phyloP scores from a whole-genome alignment of 257 asterid species.

The Solanum commersonii region DNA sequence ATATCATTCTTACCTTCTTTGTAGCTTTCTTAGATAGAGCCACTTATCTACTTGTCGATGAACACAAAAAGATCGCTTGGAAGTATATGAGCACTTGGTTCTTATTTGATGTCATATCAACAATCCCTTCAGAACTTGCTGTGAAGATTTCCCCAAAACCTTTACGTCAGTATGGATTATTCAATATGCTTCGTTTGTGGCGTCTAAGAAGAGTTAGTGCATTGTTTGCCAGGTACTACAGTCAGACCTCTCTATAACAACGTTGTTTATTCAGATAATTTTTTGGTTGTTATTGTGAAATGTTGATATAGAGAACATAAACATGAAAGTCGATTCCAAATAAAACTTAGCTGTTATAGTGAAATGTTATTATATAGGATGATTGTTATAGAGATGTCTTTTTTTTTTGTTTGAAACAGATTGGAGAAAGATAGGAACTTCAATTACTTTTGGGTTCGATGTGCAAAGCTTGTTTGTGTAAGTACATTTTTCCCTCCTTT shows the following conservation, averaged over 20 bases:
- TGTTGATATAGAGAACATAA: not conserved
- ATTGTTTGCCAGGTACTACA: constrained; percentile 54
- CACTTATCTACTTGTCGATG: constrained; percentile 62
- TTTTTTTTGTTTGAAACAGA: constrained; percentile 24
- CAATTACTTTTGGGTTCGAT: constrained; percentile 89
- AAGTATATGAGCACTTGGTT: constrained; percentile 54
- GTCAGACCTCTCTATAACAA: not conserved
- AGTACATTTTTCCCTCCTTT: constrained; percentile 15
- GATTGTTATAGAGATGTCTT: not conserved
- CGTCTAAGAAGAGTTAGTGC: constrained; percentile 86
- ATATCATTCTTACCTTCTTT: constrained; percentile 76
- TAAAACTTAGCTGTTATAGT: not conserved
- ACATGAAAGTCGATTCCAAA: not conserved
- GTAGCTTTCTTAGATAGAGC: constrained; percentile 64
- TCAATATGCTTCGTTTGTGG: constrained; percentile 91
- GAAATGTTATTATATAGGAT: not conserved
- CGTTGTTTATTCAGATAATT: not conserved
- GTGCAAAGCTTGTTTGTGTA: constrained; percentile 81
- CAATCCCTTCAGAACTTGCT: constrained; percentile 76
- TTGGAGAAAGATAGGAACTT: constrained; percentile 85
- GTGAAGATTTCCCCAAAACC: constrained; percentile 44
- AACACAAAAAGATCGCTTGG: constrained; percentile 46
- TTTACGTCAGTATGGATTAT: constrained; percentile 49
- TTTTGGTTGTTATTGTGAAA: not conserved
- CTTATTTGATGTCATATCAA: constrained; percentile 55